A percentile compares a stretch with the other conserved stretches of the same genome.
Evolutionary conservation across 768 basidiomycete genomes (phyloP).

Genomic region (Tricholoma sp.): DNA sequence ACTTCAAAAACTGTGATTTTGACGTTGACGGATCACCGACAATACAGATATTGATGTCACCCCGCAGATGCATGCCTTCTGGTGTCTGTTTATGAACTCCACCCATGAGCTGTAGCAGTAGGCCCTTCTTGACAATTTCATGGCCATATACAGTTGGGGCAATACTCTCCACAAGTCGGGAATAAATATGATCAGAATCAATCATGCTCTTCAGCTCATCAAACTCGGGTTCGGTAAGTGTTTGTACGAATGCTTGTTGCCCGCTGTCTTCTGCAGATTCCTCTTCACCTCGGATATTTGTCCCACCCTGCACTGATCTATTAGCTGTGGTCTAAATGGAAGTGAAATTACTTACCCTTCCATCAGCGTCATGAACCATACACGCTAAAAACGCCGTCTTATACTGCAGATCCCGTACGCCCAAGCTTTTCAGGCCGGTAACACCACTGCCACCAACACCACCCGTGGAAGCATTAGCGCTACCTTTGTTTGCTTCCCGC

Average conservation of each 20-base stretch:
- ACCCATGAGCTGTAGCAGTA: slow-evolving; percentile 94
- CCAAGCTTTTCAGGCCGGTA: slow-evolving; percentile 88
- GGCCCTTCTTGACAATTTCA: slow-evolving; percentile 97
- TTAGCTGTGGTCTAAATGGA: neutral
- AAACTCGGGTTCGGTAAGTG: slow-evolving; percentile 89
- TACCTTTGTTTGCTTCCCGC: slow-evolving; percentile 72
- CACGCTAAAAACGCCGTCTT: slow-evolving; percentile 98
- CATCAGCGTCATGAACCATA: slow-evolving; percentile 92
- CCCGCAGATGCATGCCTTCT: slow-evolving; percentile 97
- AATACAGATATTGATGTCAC: slow-evolving; percentile 97
- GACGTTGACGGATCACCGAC: slow-evolving; percentile 96
- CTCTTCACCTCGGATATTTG: slow-evolving; percentile 87
- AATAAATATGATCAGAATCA: slow-evolving; percentile 90
- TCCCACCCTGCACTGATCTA: slow-evolving; percentile 51
- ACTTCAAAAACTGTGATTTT: slow-evolving; percentile 99
- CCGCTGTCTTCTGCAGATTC: slow-evolving; percentile 73
- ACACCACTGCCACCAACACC: slow-evolving; percentile 78
- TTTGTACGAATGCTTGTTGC: slow-evolving; percentile 82
- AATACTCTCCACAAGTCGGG: slow-evolving; percentile 88
- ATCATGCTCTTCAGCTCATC: slow-evolving; percentile 96
- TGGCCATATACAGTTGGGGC: slow-evolving; percentile 99
- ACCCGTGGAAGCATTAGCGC: slow-evolving; percentile 53
- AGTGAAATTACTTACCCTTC: slow-evolving; percentile 54
- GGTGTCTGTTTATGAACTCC: slow-evolving; percentile 96
- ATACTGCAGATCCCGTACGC: slow-evolving; percentile 94